Base-by-base conservation (phyloP, 2,329 filamentous ascomycete species). In the Annulohypoxylon truncatum region DNA sequence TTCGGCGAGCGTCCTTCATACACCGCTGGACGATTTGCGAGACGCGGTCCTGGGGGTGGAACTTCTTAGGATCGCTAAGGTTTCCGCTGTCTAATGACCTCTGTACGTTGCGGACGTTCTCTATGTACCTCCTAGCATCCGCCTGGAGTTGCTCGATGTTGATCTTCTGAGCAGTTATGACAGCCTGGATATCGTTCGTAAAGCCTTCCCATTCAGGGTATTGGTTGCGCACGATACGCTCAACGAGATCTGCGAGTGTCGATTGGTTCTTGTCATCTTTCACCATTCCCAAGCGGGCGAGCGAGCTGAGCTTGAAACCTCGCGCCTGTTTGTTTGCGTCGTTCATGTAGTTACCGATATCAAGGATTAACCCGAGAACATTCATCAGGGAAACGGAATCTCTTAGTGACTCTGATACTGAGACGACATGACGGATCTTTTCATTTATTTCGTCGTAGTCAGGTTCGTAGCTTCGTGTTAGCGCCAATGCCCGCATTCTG, bases 291-390 rank as follows among this genome's bases (percentile, higher is more conserved):
- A 99, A 84, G 59, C 96, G 90, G 26, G 93, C 92, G 51, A 99
- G 89, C 4, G 96, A 97, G 76, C 94, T 96, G 12, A 99, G 88
- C 83, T 99, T 99, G 90, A 99, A 99, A 68, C 96, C 96, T 62
- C 91, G 92, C 3, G 96, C 96, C 81, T 98, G 96, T 82, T 99
- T 99, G 82, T 97, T 98, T 59, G 94, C 91, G 77, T 98, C 96
- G 83, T 99, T 99, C 96, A 99, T 99, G 85, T 97, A 99, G 80
- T 99, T 99, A 79, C 96, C 96, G 76, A 99, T 97, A 79, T 97
- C 95, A 74, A 99, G 84, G 79, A 99, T 99, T 67, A 98, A 86
- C 64, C 95, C 94, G 61, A 99, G 88, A 48, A 99, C 94, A 71
- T 97, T 97, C 90, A 98, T 97, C 74, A 99, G 82, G 24, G 93